These are phyloP conservation scores for Penicillium diatomitis DNA, from an alignment of 495 filamentous ascomycete genomes.

Conservation along the genomic window DNA sequence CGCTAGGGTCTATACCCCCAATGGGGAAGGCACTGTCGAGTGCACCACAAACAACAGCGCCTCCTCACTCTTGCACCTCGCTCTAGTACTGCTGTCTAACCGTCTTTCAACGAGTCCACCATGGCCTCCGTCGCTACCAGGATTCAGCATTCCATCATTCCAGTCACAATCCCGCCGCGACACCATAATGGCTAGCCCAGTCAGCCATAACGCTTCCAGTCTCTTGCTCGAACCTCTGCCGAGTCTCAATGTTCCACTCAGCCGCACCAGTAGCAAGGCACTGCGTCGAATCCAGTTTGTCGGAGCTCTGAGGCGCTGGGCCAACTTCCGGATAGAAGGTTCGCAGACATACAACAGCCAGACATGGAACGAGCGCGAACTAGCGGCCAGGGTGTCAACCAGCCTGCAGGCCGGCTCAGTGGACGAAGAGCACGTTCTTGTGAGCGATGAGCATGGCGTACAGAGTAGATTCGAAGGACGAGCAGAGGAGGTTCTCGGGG, in stretches of 20 bases:
- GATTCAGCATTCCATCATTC: not conserved
- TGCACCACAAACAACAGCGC: too few species aligned
- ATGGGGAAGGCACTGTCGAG: too few species aligned
- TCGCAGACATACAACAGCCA: not conserved
- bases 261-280: not conserved
- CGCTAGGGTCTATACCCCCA: too few species aligned
- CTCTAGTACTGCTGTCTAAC: too few species aligned
- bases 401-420: not conserved
- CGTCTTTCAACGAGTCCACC: too few species aligned
- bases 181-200: not conserved
- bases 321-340: not conserved
- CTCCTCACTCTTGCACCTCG: too few species aligned
- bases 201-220: not conserved
- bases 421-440: not conserved
- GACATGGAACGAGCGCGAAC: not conserved
- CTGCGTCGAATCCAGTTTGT: not conserved
- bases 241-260: not conserved
- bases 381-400: not conserved
- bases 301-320: not conserved
- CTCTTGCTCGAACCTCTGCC: conserved; percentile 1
- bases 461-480: not conserved
- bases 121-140: not conserved
- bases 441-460: not conserved
- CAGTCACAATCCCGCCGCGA: not conserved
- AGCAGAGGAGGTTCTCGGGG: not conserved